Evolutionary conservation across 2,329 filamentous ascomycete genomes (phyloP).

Genomic region (Leptographium radiaticola): DNA sequence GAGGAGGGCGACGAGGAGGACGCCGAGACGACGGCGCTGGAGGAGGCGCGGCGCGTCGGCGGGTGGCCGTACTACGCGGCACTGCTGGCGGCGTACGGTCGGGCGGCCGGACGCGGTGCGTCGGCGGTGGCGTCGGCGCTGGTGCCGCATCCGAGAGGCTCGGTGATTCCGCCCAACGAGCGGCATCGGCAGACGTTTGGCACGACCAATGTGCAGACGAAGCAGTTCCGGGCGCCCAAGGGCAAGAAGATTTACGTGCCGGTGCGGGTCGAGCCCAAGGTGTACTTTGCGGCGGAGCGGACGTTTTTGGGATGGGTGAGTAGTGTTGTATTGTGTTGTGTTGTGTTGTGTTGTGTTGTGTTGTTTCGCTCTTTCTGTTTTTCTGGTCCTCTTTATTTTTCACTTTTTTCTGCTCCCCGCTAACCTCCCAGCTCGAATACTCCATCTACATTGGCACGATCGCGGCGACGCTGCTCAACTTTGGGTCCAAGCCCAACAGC

Average conservation of each 20-base stretch:
- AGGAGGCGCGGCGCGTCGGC: conserved; percentile 64
- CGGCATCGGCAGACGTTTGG: conserved; percentile 40
- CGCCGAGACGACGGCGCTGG: conserved; percentile 34
- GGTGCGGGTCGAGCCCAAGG: conserved; percentile 91
- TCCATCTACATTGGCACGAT: conserved; percentile 88
- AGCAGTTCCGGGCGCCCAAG: conserved; percentile 58
- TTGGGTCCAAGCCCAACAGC: conserved; percentile 45
- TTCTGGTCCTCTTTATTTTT: conserved; percentile 1
- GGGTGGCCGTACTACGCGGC: conserved; percentile 62
- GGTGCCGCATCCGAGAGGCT: conserved; percentile 40
- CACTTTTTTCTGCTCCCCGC: background rate
- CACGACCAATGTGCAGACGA: conserved; percentile 38
- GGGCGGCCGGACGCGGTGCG: conserved; percentile 26
- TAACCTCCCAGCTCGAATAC: conserved; percentile 61
- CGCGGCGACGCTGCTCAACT: conserved; percentile 72
- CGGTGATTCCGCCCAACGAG: conserved; percentile 44
- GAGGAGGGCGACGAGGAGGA: conserved; percentile 60
- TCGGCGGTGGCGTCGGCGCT: conserved; percentile 33
- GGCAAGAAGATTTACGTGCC: conserved; percentile 93
- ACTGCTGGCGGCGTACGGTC: conserved; percentile 35
- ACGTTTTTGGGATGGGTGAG: conserved; percentile 89
- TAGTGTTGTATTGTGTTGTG: conserved; percentile 9
- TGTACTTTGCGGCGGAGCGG: conserved; percentile 90
- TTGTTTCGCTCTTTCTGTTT: background rate
- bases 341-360: too few relatives aligned